Evolutionary conservation across 192 early-diverging fungal species (phyloP), one percentile per base, ranked within the genome.

Genomic region (Mortierella hygrophila): DNA sequence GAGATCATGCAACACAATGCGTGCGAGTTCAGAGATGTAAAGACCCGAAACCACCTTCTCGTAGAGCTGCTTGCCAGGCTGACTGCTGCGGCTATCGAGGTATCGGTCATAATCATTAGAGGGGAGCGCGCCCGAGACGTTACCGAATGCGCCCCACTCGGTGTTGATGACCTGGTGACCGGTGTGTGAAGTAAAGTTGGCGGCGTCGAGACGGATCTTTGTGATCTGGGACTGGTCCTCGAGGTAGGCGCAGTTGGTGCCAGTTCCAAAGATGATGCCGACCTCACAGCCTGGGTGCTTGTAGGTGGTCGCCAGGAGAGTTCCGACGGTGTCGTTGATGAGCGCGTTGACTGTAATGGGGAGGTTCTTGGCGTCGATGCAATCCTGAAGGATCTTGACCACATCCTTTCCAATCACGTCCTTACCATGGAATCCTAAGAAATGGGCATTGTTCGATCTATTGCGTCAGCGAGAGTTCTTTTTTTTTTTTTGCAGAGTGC

Each of bases 291-390:
- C 91, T 21, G 97, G 96, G 79, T 95, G 89, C 72, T 89, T 83
- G 90, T 98, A 98, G 21, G 94, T 95, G 65, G 96, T 94, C 20
- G 96, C 94, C 88, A 97, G 91, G 74, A 99, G 91, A 0, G 98
- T 97, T 55, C 98, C 98, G 10, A 97, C 97, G 0, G 98, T 99
- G 90, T 99, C 98, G 91, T 99, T 99, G 72, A 99, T 95, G n/a
- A 99, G 91, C 79, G 98, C 95, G 49, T 92, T 90, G 29, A 97
- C 93, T 40, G 90, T 89, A 73, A 96, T 91, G 49, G 95, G 93
- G 71, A 97, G 79, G 0, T 90, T 77, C 49, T 93, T 91, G 46
- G 89, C 88, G 77, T 90, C 86, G 78, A 97, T 91, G 26, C 94
- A 91, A 7, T 93, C 93, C 82, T 96, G 93, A 70, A 97, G 90